A percentile compares a stretch with the other conserved stretches of the same genome.
Conservation (phyloP, 2,329 filamentous ascomycete genomes). For the Arthrobotrys sphaeroides region DNA sequence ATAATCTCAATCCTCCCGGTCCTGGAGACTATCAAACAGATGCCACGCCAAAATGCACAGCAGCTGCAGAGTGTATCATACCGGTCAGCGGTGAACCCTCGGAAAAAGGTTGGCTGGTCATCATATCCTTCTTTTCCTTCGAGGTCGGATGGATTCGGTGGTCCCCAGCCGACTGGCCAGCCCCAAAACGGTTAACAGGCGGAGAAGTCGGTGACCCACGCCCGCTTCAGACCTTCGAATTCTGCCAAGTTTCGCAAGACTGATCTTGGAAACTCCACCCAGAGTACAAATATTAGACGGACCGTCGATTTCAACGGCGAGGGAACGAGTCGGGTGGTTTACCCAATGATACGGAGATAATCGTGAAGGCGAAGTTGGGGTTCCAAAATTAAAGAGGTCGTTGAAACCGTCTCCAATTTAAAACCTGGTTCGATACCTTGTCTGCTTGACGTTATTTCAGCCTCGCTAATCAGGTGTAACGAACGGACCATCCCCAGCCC, state of each 20-base stretch:
- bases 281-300: slow-evolving; percentile 2
- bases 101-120: slow-evolving; percentile 12
- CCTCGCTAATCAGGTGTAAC: slow-evolving; percentile 22
- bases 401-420: slow-evolving; percentile 25
- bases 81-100: background rate
- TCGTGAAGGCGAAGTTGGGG: background rate
- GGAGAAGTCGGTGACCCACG: slow-evolving; percentile 31
- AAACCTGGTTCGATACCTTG: slow-evolving; percentile 27
- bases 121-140: background rate
- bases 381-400: background rate
- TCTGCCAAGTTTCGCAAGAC: background rate
- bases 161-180: slow-evolving; percentile 13
- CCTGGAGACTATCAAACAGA: slow-evolving; percentile 25
- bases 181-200: slow-evolving; percentile 26
- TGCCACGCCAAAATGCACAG: slow-evolving; percentile 21
- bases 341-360: slow-evolving; percentile 5
- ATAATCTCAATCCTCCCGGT: slow-evolving; percentile 7
- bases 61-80: slow-evolving; percentile 10
- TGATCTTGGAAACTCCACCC: slow-evolving; percentile 11
- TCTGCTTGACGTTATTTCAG: slow-evolving; percentile 6
- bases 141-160: slow-evolving; percentile 5
- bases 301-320: background rate
- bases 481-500: background rate
- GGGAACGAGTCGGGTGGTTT: no score
- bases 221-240: slow-evolving; percentile 38